Conservation (phyloP, 2,329 filamentous ascomycete species). For the Rhytidhysteron rufulum region DNA sequence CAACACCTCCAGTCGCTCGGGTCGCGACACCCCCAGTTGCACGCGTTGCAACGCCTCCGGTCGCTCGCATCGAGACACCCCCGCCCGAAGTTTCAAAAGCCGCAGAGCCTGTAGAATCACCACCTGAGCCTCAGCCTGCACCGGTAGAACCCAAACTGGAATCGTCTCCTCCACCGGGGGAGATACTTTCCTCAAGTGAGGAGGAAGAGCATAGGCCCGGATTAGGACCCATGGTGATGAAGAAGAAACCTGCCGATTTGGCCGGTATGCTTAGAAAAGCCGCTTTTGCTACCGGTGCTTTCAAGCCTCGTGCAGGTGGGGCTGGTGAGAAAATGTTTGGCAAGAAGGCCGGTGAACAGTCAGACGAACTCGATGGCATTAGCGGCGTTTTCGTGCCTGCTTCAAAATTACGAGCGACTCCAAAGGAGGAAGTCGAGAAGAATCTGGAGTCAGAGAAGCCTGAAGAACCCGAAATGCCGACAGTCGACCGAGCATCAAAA, state of each 20-base stretch:
- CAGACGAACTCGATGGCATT: constrained; percentile 79
- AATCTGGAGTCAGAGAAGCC: constrained; percentile 19
- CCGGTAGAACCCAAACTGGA: constrained; percentile 45
- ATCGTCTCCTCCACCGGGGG: too few species aligned
- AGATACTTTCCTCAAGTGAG: constrained; percentile 35
- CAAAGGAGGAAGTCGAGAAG: constrained; percentile 16
- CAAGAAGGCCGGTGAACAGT: constrained; percentile 49
- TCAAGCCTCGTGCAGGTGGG: constrained; percentile 84
- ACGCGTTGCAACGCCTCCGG: constrained; percentile 16
- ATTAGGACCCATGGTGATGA: constrained; percentile 86
- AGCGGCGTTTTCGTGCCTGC: constrained; percentile 83
- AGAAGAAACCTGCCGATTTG: constrained; percentile 71
- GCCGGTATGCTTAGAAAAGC: constrained; percentile 77
- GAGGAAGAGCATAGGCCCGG: constrained; percentile 65
- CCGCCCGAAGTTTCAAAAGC: constrained; percentile 25
- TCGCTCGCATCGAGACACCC: constrained; percentile 15
- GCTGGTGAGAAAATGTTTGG: constrained; percentile 75
- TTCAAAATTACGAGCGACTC: constrained; percentile 47
- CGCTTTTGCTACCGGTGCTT: constrained; percentile 66
- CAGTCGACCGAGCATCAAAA: constrained; percentile 24
- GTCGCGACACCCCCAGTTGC: too few species aligned
- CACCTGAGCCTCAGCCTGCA: constrained; percentile 9
- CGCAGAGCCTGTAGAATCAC: constrained; percentile 9
- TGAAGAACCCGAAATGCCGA: constrained; percentile 10
- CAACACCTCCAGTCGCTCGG: too few species aligned